Evolutionary conservation across 148 eudicot genomes (phyloP).

Genomic region (Fagopyrum homotropicum): DNA sequence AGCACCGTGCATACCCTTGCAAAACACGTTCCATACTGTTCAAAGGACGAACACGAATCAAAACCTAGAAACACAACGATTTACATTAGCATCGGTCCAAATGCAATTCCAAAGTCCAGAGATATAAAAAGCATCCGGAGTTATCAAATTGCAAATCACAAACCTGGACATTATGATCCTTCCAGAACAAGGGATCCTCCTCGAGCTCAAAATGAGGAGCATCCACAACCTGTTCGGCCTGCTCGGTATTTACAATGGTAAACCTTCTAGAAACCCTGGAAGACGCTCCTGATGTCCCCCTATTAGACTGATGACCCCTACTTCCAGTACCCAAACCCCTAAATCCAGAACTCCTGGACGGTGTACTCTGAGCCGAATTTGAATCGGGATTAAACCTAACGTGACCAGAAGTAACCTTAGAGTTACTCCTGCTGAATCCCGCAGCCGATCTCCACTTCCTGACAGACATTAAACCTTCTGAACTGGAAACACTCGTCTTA

Average conservation of each 20-base stretch:
- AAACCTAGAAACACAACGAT: conserved; percentile 29
- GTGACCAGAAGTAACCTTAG: conserved; percentile 22
- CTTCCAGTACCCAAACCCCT: conserved; percentile 20
- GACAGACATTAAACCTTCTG: conserved; percentile 9
- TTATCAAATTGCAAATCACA: neutral
- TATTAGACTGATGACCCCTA: conserved; percentile 21
- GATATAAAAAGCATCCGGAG: neutral
- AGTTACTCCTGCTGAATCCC: conserved; percentile 14
- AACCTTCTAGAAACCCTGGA: conserved; percentile 37
- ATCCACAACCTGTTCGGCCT: conserved; percentile 20
- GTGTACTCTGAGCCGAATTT: conserved; percentile 42
- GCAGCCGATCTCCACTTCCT: conserved; percentile 6
- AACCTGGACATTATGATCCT: conserved; percentile 74
- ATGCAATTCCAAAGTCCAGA: neutral
- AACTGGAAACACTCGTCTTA: conserved; percentile 13
- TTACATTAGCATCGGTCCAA: neutral
- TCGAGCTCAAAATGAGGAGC: conserved; percentile 48
- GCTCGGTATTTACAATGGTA: conserved; percentile 14
- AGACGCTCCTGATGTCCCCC: conserved; percentile 23
- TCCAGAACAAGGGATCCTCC: conserved; percentile 59
- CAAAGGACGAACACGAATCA: conserved; percentile 57
- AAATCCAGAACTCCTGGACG: conserved; percentile 25
- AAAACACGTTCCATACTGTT: conserved; percentile 34
- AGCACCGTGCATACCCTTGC: conserved; percentile 46
- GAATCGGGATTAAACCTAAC: conserved; percentile 29